These are phyloP conservation scores for Liriodendron chinense DNA, from an alignment of 164 flowering plant genomes.

Conservation along the genomic window DNA sequence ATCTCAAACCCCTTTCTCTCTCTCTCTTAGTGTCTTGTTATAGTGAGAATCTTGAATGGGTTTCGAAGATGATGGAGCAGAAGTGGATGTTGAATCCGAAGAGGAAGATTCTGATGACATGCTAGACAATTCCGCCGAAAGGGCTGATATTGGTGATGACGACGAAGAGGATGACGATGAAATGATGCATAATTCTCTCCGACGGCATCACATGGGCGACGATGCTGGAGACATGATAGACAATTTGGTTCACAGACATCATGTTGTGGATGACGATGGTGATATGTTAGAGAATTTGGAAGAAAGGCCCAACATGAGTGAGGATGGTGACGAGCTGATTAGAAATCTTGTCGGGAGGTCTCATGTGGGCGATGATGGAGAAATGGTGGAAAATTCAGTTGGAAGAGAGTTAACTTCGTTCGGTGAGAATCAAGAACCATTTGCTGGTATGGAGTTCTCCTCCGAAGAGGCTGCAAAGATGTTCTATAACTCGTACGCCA, in stretches of 20 bases:
- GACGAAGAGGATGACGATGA: not conserved
- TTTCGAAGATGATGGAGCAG: slow-evolving; percentile 2
- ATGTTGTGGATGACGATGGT: not conserved
- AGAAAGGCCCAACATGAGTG: not conserved
- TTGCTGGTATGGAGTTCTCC: slow-evolving; percentile 6
- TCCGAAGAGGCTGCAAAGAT: slow-evolving; percentile 14
- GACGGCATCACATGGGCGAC: not conserved
- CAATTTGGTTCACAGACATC: not conserved
- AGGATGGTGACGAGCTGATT: not conserved
- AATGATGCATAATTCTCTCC: not conserved
- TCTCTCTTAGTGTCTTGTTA: not conserved
- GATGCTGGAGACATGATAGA: slow-evolving; percentile 1
- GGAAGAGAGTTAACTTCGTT: slow-evolving; percentile 2
- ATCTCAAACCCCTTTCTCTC: not conserved
- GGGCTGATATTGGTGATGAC: not conserved
- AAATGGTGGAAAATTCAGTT: slow-evolving; percentile 11
- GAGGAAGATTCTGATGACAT: slow-evolving; percentile 5
- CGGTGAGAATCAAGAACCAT: slow-evolving; percentile 4
- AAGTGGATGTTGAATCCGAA: not conserved
- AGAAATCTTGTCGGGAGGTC: not conserved
- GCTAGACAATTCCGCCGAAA: not conserved
- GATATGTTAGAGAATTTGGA: not conserved
- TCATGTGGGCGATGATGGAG: slow-evolving; percentile 7
- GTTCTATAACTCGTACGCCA: slow-evolving; percentile 13
- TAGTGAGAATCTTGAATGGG: not conserved